Base-by-base conservation (phyloP, 768 basidiomycete genomes). In the Mrakia gelida region DNA sequence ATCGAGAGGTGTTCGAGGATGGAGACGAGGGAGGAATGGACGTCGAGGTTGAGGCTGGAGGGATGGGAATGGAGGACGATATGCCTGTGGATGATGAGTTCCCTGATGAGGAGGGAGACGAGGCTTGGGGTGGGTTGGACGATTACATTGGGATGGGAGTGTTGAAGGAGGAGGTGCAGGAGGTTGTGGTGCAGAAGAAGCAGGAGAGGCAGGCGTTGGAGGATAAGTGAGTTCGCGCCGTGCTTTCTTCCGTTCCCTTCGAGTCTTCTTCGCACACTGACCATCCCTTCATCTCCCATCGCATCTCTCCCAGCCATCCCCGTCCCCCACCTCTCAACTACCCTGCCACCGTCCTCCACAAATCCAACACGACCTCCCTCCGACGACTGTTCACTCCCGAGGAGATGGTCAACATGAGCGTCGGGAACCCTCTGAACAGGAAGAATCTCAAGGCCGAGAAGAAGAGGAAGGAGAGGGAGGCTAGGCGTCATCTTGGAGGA, bases 71-170 rank as follows among this genome's bases (percentile, higher is more conserved):
- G 49, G 56, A 71, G 26, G 76, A 71, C 13, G 52, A 71, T 26
- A 67, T 59, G 70, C 34, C 38, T 73, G 80, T 54, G 0, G 94
- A 94, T 82, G 90, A 89, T 16, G 91, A 90, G n/a, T 93, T 92
- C 13, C 92, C 92, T 78, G 84, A 83, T 16, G 87, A 84, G 83
- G 82, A 85, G 2, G 82, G 83, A 5, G 84, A 83, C 16, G 87
- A 84, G 83, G 82, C 76, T 9, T 80, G 75, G 49, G 79, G 59
- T 21, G 81, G 79, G 18, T 76, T 79, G 45, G 80, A 81, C 62
- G 80, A 74, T 21, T 80, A 82, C 73, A 81, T 81, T 81, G 82
- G 78, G 61, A 76, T 79, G 16, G 70, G 59, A 32, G 75, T 74
- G 18, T 74, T 76, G 26, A 68, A 62, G 61, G 79, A 75, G 56